Base-by-base conservation (phyloP, 495 filamentous ascomycete species). In the Coniosporium apollinis region DNA sequence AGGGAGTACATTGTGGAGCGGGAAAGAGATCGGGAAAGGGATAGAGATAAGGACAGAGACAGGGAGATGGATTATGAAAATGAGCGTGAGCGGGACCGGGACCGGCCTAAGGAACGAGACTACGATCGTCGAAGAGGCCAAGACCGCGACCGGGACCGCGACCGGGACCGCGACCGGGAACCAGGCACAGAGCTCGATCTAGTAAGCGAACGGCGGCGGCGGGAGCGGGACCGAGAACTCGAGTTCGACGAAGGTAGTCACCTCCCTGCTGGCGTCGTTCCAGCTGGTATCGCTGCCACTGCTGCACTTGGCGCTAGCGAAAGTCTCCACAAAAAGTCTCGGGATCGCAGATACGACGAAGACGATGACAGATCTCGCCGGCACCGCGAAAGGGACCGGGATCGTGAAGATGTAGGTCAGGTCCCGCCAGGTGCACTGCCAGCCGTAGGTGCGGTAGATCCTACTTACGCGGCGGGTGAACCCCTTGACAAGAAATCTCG, bases 331-430 rank as follows among this genome's bases (percentile, higher is more conserved):
- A 21, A 24, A 4, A 17, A 30, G 13, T 22, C 33, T 14, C 36
- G 45, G 4, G 45, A 48, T 13, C 22, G 30, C 11, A 32, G n/a
- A 8, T 13, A 32, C 30, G 30, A 32, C 30, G 3, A 37, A 34
- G 2, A 43, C 17, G 30, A 36, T 10, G 29, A 36, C 22, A 44
- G 38, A 19, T 38, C 35, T 46, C 16, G n/a, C n/a, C n/a, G 36
- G 2, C 47, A 51, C 16, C 26, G 35, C 15, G 49, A 52, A 6
- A 33, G 37, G 13, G 49, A 55, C 11, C 34, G 37, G 8, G 38
- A 42, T 14, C 17, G 22, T n/a, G 40, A 39, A 3, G 6, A 26
- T 26, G 22, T 7, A 6, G 7, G 24, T 26, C 24, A n/a, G n/a
- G n/a, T n/a, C n/a, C n/a, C n/a, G n/a, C n/a, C n/a, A n/a, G n/a